Percentiles rank a stretch among this genome's conserved stretches.
Conservation (phyloP, 306 rosid species). For the Spatholobus suberectus region DNA sequence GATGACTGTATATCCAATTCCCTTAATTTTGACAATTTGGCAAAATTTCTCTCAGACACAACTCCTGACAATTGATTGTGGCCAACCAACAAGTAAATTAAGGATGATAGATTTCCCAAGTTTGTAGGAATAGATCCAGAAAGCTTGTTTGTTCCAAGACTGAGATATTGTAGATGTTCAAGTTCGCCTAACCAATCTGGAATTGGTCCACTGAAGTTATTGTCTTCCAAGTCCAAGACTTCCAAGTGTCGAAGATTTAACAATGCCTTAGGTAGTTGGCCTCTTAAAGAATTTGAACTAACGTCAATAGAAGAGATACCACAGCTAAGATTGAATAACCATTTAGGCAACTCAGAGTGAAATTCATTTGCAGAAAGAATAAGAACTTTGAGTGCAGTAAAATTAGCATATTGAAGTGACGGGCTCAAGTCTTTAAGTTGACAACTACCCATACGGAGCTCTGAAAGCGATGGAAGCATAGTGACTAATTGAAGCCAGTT, state of each 20-base stretch:
- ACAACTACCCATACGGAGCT: constrained; percentile 2
- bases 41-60: constrained; percentile 27
- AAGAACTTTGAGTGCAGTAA: background rate
- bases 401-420: background rate
- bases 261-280: background rate
- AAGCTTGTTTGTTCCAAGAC: background rate
- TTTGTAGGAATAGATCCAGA: constrained; percentile 38
- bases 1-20: background rate
- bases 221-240: background rate
- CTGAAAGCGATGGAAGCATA: constrained; percentile 33
- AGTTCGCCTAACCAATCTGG: background rate
- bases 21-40: constrained; percentile 13
- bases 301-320: background rate
- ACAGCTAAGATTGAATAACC: background rate
- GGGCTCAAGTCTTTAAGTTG: background rate
- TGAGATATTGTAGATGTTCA: background rate
- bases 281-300: background rate
- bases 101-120: background rate
- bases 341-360: background rate
- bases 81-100: background rate
- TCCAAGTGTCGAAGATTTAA: background rate
- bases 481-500: background rate
- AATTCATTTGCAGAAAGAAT: background rate
- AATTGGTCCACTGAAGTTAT: background rate
- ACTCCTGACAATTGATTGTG: background rate